phyloP scores from a whole-genome alignment of 805 yeast genomes.

The Lipomyces chichibuensis region DNA sequence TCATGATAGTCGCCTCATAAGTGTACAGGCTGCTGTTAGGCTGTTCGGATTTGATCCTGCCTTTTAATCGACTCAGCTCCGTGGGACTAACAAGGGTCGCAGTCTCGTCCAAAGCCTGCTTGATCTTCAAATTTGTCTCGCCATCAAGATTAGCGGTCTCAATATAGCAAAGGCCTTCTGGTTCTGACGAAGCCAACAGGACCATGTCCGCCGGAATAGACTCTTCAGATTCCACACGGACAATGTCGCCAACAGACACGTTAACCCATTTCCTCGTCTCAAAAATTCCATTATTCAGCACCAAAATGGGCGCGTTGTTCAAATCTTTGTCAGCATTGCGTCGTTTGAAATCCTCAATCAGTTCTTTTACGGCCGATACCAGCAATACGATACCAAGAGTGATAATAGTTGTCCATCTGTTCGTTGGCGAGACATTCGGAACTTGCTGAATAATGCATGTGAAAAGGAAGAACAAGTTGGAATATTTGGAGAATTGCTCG shows the following conservation, averaged over 20 bases:
- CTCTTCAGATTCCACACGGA: conserved; percentile 81
- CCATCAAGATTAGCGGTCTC: conserved; percentile 98
- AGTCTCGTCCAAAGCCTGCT: conserved; percentile 83
- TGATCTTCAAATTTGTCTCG: conserved; percentile 93
- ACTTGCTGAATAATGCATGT: conserved; percentile 96
- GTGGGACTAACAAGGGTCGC: conserved; percentile 67
- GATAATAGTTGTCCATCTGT: conserved; percentile 91
- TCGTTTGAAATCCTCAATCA: conserved; percentile 88
- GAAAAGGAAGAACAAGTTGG: conserved; percentile 88
- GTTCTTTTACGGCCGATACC: conserved; percentile 91
- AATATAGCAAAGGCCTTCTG: conserved; percentile 95
- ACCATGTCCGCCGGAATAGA: conserved; percentile 93
- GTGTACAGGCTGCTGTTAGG: conserved; percentile 95
- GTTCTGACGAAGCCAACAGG: conserved; percentile 88
- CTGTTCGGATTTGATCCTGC: conserved; percentile 76
- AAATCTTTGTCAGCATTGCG: conserved; percentile 85
- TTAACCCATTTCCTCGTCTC: conserved; percentile 76
- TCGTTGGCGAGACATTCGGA: conserved; percentile 94
- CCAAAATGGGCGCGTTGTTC: conserved; percentile 74
- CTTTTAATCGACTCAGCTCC: conserved; percentile 57
- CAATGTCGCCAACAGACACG: conserved; percentile 88
- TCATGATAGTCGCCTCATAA: conserved; percentile 80
- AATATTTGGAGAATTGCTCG: conserved; percentile 96
- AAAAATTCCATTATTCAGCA: conserved; percentile 70
- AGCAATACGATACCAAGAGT: conserved; percentile 81